A percentile compares a stretch with the other conserved stretches of the same genome.
phyloP scores from a whole-genome alignment of 2,329 filamentous ascomycete species.

The Fusarium coicis region DNA sequence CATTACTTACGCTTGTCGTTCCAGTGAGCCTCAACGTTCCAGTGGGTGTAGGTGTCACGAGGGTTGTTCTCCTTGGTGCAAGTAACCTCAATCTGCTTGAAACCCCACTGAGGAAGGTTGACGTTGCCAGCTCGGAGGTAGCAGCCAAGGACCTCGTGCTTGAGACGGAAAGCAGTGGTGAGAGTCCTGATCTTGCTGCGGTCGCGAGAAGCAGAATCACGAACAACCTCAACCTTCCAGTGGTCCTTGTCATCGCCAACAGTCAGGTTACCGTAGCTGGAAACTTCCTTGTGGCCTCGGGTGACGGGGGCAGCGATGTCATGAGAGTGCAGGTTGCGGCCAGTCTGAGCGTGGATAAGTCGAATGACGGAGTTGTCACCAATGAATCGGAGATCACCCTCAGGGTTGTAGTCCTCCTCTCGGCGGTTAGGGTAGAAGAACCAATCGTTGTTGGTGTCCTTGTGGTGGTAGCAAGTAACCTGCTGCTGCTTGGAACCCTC shows the following conservation, averaged over 20 bases:
- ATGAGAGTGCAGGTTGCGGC: slow-evolving; percentile 97
- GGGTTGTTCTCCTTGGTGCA: slow-evolving; percentile 95
- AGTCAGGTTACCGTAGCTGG: slow-evolving; percentile 93
- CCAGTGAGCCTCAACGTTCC: slow-evolving; percentile 96
- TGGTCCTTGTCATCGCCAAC: slow-evolving; percentile 98
- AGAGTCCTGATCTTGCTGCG: slow-evolving; percentile 87
- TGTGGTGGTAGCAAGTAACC: slow-evolving; percentile 99
- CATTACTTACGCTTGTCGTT: slow-evolving; percentile 86
- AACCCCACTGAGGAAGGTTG: slow-evolving; percentile 98
- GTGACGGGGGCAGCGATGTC: slow-evolving; percentile 87
- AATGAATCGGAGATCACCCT: slow-evolving; percentile 77
- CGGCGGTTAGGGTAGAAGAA: slow-evolving; percentile 95
- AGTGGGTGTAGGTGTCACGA: slow-evolving; percentile 94
- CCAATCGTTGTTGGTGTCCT: slow-evolving; percentile 99
- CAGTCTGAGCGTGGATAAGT: slow-evolving; percentile 93
- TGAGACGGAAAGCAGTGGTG: slow-evolving; percentile 91
- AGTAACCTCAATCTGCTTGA: slow-evolving; percentile 98
- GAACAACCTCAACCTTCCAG: slow-evolving; percentile 92
- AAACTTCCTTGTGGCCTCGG: slow-evolving; percentile 92
- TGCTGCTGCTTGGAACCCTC: slow-evolving; percentile 96
- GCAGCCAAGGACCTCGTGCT: slow-evolving; percentile 83
- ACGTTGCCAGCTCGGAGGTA: slow-evolving; percentile 95
- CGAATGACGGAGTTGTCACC: slow-evolving; percentile 82
- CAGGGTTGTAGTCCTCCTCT: slow-evolving; percentile 76
- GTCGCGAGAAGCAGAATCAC: slow-evolving; percentile 88